Evolutionary conservation across 768 basidiomycete genomes (phyloP), one percentile per base, ranked within the genome.

Genomic region (Calvatia gigantea): DNA sequence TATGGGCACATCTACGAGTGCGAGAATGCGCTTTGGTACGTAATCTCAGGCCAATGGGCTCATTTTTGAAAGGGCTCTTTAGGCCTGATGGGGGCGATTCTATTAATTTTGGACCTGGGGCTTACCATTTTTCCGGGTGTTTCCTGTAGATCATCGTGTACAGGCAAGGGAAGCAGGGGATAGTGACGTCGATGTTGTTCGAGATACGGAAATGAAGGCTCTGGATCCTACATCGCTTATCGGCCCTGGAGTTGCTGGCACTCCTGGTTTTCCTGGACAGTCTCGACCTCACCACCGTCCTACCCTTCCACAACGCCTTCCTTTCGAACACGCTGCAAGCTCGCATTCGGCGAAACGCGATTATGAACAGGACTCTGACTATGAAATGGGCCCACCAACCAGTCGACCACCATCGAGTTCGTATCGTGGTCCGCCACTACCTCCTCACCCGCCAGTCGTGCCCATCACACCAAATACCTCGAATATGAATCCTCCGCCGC

Each of bases 181-280:
- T 17, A 17, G 33, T 29, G 38, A 51, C 35, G 27, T 51, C 32
- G 48, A 51, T 11, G n/a, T 15, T 39, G 50, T 41, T 53, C 41
- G 32, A 32, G 41, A 53, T n/a, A 25, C 33, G 33, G 43, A 54
- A 43, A 44, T 54, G 44, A 44, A 45, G 27, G 7, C 31, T 27
- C 32, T 37, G 32, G 15, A 35, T 27, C 43, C 52, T 46, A 38
- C 44, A 17, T 44, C 32, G 17, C 52, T 54, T 19, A 46, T 37
- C 38, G 52, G 52, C 14, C 52, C 52, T 28, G 52, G 52, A 6
- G 52, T 54, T 27, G 44, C 43, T 37, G 52, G 52, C 23, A n/a
- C 38, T 39, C 35, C 14, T 37, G 48, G 21, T 25, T 15, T 23
- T n/a, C n/a, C n/a, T n/a, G n/a, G n/a, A 23, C 33, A 21, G 21